Evolutionary conservation across 352 stramenopile species (phyloP), one percentile per base, ranked within the genome.

Genomic region (Phytophthora sp.): DNA sequence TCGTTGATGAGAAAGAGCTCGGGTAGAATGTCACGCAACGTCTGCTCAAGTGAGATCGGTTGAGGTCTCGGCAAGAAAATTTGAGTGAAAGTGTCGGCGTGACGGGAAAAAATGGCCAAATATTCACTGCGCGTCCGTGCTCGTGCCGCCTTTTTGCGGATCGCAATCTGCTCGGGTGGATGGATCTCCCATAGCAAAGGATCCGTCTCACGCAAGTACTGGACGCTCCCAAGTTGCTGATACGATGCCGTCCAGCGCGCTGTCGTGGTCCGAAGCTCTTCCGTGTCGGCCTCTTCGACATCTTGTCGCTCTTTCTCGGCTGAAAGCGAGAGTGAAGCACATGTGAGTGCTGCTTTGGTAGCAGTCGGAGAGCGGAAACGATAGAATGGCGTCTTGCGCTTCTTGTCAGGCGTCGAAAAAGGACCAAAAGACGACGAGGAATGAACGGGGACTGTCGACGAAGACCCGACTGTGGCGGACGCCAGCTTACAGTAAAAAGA

Each of bases 111-210:
- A 47, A 93, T 89, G 7, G 72, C 63, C n/a, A 89, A 51, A 49
- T 93, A 93, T 57, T 93, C 85, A 30, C 62, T 47, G 6, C 71
- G 68, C 0, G 82, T 87, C 27, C 76, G 73, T 0, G 85, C 85
- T 20, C 77, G 50, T 13, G 79, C 64, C 5, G 84, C 83, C 18
- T 84, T 84, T 57, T 94, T 94, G 20, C 82, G 76, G 61, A 94
- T 92, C 20, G 73, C 73, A 27, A 81, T 76, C 57, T 92, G 86
- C 52, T 91, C 86, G 27, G 86, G 74, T n/a, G 86, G 86, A 31
- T 94, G 82, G 56, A 92, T 91, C 45, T 94, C 83, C 86, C 86
- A 92, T n/a, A 94, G 56, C 38, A 94, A 62, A 18, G 86, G 83
- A 59, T 94, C 80, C 4, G 86, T 94, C 44, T 90, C 84, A n/a